Conservation (phyloP, 169 alveolate species). For the Plasmodium inui region DNA sequence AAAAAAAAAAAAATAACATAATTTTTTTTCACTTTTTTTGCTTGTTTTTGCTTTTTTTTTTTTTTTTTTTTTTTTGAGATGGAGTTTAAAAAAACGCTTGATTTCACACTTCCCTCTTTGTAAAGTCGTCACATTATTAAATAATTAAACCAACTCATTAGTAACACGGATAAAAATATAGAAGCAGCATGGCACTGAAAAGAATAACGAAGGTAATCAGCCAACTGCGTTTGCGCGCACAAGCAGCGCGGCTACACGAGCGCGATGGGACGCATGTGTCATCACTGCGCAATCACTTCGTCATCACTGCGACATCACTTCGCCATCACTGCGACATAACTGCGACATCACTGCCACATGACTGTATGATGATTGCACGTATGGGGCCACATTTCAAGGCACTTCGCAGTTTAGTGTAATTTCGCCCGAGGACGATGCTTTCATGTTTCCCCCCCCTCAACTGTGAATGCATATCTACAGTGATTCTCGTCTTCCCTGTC, state of each 20-base stretch:
- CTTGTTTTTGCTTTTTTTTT: not conserved
- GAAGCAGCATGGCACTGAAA: constrained; percentile 65
- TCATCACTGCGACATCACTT: too few relatives aligned
- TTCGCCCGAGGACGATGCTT: not conserved
- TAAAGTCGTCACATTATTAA: not conserved
- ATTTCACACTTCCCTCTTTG: not conserved
- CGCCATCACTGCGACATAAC: not conserved
- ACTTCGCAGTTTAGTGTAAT: not conserved
- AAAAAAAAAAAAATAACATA: not conserved
- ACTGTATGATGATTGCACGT: not conserved
- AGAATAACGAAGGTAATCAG: constrained; percentile 55
- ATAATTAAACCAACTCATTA: constrained; percentile 13
- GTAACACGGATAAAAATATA: constrained; percentile 11
- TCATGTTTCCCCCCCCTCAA: not conserved
- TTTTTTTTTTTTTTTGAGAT: not conserved
- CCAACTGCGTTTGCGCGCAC: not conserved
- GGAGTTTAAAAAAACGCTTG: not conserved
- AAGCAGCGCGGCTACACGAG: not conserved
- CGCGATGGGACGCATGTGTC: not conserved
- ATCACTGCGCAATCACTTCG: not conserved
- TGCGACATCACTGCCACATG: too few relatives aligned
- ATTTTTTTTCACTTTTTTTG: not conserved
- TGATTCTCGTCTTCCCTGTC: not conserved
- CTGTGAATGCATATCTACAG: not conserved
- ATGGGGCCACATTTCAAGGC: not conserved